Percentiles rank a stretch among this genome's conserved stretches.
Conservation (phyloP, 75 land plant genomes). For the Larix kaempferi region DNA sequence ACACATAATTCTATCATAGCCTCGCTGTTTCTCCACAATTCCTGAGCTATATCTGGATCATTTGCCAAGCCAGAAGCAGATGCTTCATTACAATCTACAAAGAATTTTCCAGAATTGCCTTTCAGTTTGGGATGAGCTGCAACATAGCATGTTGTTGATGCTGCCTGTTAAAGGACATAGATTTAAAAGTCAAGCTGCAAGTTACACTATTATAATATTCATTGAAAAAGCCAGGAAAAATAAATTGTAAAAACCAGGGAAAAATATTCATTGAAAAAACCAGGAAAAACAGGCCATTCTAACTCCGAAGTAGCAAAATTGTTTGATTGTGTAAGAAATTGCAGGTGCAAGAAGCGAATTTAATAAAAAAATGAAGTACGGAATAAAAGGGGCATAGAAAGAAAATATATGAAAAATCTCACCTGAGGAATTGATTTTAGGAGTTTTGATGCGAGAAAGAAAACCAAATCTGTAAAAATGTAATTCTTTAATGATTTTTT, state of each 20-base stretch:
- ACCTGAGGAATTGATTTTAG: conserved; percentile 76
- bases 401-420: background rate
- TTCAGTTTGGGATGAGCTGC: conserved; percentile 62
- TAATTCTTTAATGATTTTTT: background rate
- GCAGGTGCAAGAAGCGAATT: background rate
- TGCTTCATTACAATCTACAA: conserved; percentile 74
- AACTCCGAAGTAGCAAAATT: background rate
- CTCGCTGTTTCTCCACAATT: conserved; percentile 54
- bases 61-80: conserved; percentile 32
- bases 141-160: conserved; percentile 87
- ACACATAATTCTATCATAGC: conserved; percentile 12
- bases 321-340: background rate
- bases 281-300: background rate
- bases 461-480: conserved; percentile 45
- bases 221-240: too few relatives aligned
- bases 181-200: too few relatives aligned
- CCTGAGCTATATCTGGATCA: conserved; percentile 28
- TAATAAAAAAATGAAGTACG: too few relatives aligned
- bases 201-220: too few relatives aligned
- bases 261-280: too few relatives aligned
- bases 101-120: conserved; percentile 70
- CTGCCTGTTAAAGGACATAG: conserved; percentile 45
- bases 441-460: conserved; percentile 62
- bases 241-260: too few relatives aligned
- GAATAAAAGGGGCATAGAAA: too few relatives aligned